phyloP scores from a whole-genome alignment of 148 eudicot genomes.

The Spergularia bocconei region DNA sequence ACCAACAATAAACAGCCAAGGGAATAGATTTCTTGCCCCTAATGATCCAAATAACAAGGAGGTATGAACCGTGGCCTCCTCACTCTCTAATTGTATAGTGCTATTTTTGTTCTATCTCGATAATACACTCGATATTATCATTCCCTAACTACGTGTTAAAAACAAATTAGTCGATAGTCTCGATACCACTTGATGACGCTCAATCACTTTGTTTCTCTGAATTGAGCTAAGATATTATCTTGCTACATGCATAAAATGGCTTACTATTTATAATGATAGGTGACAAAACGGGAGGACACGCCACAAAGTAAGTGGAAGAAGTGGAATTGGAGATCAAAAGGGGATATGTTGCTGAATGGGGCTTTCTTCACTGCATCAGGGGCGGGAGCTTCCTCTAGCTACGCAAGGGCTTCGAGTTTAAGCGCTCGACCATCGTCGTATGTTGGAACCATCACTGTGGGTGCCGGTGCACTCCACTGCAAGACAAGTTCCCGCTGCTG shows the following conservation, averaged over 20 bases:
- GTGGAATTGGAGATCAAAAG: slow-evolving; percentile 75
- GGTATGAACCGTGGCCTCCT: slow-evolving; percentile 17
- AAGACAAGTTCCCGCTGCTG: slow-evolving; percentile 44
- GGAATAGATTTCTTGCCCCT: slow-evolving; percentile 66
- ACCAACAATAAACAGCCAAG: slow-evolving; percentile 66
- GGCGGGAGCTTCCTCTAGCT: slow-evolving; percentile 40
- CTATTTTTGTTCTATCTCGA: neutral
- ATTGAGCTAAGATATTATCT: too few species aligned
- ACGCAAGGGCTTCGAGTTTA: slow-evolving; percentile 57
- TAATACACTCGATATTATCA: too few species aligned
- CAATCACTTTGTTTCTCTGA: too few species aligned
- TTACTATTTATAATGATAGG: slow-evolving; percentile 23
- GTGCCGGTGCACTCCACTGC: slow-evolving; percentile 54
- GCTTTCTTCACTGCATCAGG: slow-evolving; percentile 54
- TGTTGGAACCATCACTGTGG: slow-evolving; percentile 43
- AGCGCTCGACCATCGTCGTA: slow-evolving; percentile 55
- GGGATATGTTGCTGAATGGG: slow-evolving; percentile 53
- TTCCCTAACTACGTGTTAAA: too few species aligned
- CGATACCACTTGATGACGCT: too few species aligned
- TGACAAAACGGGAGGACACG: slow-evolving; percentile 54
- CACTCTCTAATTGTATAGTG: too few species aligned
- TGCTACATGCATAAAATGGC: too few species aligned
- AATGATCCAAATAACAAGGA: slow-evolving; percentile 41
- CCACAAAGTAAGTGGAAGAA: slow-evolving; percentile 42
- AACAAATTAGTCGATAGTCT: too few species aligned